Evolutionary conservation across 2,329 filamentous ascomycete species (phyloP).

Genomic region (Rhexocercosporidium sp.): DNA sequence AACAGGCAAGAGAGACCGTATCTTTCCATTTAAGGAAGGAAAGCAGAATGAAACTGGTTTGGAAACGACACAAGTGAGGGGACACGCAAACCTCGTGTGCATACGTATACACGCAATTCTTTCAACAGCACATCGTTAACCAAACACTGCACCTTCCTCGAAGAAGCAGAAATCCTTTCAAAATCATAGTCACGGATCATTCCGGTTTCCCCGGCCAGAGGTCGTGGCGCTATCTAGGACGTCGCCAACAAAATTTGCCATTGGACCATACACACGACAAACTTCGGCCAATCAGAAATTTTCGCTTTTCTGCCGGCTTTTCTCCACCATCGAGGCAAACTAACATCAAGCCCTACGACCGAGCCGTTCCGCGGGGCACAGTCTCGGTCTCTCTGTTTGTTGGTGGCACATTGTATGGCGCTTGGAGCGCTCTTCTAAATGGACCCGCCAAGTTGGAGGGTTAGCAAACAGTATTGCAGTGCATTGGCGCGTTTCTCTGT

Average conservation of each 20-base stretch:
- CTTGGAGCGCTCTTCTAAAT: neutral
- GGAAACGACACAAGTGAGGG: neutral
- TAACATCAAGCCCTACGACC: slow-evolving; percentile 1
- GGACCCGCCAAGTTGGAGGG: neutral
- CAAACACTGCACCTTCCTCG: neutral
- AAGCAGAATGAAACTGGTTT: neutral
- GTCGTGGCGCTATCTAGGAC: neutral
- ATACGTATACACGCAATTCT: neutral
- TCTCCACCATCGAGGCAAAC: neutral
- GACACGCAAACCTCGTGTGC: neutral
- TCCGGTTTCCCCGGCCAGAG: neutral
- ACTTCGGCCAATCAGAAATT: slow-evolving; percentile 7
- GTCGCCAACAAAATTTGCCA: neutral
- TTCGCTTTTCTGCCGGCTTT: neutral
- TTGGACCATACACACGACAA: neutral
- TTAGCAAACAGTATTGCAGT: slow-evolving; percentile 2
- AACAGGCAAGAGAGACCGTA: neutral
- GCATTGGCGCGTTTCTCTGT: neutral
- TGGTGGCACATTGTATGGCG: slow-evolving; percentile 4
- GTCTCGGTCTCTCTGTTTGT: neutral
- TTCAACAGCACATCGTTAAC: neutral
- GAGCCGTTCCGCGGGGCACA: slow-evolving; percentile 13
- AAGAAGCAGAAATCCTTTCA: neutral
- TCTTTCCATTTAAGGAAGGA: neutral
- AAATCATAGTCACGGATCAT: neutral